A percentile compares a stretch with the other conserved stretches of the same genome.
phyloP scores from a whole-genome alignment of 192 early-diverging fungal genomes.

The Coemansia sp. region DNA sequence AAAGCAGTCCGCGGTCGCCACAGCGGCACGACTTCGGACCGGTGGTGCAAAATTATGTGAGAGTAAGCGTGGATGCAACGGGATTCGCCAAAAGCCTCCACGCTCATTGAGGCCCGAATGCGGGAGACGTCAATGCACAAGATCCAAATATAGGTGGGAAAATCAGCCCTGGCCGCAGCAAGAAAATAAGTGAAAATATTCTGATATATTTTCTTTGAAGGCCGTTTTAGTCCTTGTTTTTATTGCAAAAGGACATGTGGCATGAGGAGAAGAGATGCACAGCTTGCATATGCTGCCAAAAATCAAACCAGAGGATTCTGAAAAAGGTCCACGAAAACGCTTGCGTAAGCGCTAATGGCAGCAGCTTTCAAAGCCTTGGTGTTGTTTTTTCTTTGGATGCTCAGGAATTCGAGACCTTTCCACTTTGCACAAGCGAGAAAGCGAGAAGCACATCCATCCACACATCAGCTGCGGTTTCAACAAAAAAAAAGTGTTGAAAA shows the following conservation, averaged over 20 bases:
- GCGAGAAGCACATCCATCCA: too few species aligned
- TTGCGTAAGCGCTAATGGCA: neutral
- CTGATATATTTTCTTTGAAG: too few species aligned
- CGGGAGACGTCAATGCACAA: neutral
- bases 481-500: neutral
- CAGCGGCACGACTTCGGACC: slow-evolving; percentile 1
- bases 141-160: neutral
- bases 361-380: too few species aligned
- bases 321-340: neutral
- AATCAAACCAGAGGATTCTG: neutral
- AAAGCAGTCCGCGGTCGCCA: slow-evolving; percentile 6
- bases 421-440: too few species aligned
- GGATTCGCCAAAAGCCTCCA: neutral
- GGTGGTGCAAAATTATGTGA: neutral
- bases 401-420: too few species aligned
- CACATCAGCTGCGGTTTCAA: too few species aligned
- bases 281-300: neutral
- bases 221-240: too few species aligned
- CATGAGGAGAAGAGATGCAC: too few species aligned
- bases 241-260: neutral
- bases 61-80: too few species aligned
- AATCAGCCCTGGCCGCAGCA: neutral
- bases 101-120: neutral
- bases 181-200: too few species aligned
- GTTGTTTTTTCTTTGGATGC: too few species aligned